Conservation (phyloP, 805 yeast species). For the Candida nonsorbophila region DNA sequence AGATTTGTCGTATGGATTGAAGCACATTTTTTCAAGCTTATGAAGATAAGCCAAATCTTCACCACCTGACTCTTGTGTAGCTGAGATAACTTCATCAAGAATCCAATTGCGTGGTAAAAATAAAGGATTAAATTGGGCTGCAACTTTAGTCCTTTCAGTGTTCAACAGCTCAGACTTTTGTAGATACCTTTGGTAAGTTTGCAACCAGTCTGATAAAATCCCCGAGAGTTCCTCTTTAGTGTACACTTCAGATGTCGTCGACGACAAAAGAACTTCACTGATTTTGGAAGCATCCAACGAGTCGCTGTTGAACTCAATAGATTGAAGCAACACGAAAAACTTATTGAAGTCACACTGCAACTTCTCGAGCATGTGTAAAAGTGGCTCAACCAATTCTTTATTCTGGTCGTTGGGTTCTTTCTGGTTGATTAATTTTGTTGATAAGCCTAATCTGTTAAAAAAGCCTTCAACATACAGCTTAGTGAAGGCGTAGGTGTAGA, state of each 20-base stretch:
- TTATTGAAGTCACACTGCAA: conserved; percentile 74
- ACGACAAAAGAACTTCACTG: no score
- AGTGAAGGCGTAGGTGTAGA: conserved; percentile 60
- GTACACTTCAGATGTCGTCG: conserved; percentile 7
- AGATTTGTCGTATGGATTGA: conserved; percentile 62
- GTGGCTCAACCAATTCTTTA: conserved; percentile 47
- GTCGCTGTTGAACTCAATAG: conserved; percentile 23
- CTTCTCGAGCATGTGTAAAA: conserved; percentile 55
- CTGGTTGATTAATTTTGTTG: conserved; percentile 26
- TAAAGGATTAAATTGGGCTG: conserved; percentile 53
- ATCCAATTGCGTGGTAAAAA: conserved; percentile 86
- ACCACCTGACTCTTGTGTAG: conserved; percentile 46
- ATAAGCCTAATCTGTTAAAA: conserved; percentile 66
- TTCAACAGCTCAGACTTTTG: conserved; percentile 31
- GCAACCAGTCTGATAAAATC: conserved; percentile 48
- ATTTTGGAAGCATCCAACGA: conserved; percentile 4
- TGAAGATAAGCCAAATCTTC: conserved; percentile 45
- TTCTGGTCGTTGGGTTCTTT: conserved; percentile 32
- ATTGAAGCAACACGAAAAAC: conserved; percentile 66
- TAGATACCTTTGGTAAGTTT: conserved; percentile 40
- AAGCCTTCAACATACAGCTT: conserved; percentile 52
- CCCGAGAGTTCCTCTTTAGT: conserved; percentile 33
- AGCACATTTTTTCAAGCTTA: conserved; percentile 65
- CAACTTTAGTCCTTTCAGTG: conserved; percentile 11
- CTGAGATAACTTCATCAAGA: conserved; percentile 71